Evolutionary conservation across 495 filamentous ascomycete genomes (phyloP), one percentile per base, ranked within the genome.

Genomic region (Aspergillus leporis): DNA sequence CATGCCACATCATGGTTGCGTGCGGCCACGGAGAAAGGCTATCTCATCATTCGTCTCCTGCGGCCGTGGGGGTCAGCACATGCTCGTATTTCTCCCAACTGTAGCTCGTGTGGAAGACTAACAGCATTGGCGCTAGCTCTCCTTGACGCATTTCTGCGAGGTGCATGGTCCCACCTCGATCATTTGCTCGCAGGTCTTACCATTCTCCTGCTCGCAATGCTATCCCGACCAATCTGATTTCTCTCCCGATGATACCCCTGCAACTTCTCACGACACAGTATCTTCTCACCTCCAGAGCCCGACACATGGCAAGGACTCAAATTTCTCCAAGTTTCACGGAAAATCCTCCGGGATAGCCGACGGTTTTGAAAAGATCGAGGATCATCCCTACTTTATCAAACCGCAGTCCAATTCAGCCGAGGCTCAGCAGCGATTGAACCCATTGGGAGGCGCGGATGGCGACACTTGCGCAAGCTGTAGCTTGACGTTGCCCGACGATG

Each of bases 61-160:
- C 28, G 14, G 51, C 38, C 9, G 41, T 45, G n/a, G n/a, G 9
- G 3, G 5, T 45, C 41, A 19, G 14, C 41, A 45, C n/a, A 45
- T 45, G 41, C n/a, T 21, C 41, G 16, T 45, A 45, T 45, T 18
- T 45, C 16, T 21, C 18, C 25, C 8, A 8, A 19, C 38, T 45
- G 19, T 45, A 9, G 14, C 41, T 45, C 14, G 4, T 19, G 13
- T 60, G 41, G 51, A 25, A 36, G 8, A 16, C 25, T 47, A 62
- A 58, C 49, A 59, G 43, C 23, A 9, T 34, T 40, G 36, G 28
- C 41, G 36, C 63, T 53, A 97, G 93, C 84, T 97, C 68, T 95
- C 91, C 71, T 85, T 97, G 64, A 93, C 93, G 68, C 93, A 97
- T 78, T 97, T 96, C 74, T 97, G 93, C 81, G 93, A 97, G 74